Base-by-base conservation (phyloP, 2,329 filamentous ascomycete species). In the Harringtonia aguacate region DNA sequence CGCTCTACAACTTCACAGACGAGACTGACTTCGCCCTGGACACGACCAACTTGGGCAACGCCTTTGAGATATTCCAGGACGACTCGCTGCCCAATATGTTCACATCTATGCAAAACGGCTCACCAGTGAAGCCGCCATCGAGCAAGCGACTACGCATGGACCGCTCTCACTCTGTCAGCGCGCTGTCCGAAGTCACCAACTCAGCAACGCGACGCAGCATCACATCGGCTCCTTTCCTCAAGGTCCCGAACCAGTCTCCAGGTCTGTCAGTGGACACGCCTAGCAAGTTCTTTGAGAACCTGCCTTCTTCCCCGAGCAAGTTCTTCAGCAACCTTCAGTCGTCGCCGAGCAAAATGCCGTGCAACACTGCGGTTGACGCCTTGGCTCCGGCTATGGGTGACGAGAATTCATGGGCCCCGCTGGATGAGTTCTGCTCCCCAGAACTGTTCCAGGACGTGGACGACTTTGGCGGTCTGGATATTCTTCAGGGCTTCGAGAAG, bases 401-500 rank as follows among this genome's bases (percentile, higher is more conserved):
- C 24, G 67, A 65, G 46, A 63, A 61, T 31, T 56, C 60, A 14
- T 69, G 73, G 6, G 69, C 67, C 52, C 57, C 57, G 2, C 53
- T 67, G 36, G 70, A 75, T 8, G 73, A 76, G 14, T 69, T 77
- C 27, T 77, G 72, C 53, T 63, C 67, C 18, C 52, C 68, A 0
- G 72, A 78, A 30, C 68, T 81, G 34, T 65, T 78, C 41, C 78
- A 82, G 47, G 76, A 79, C 34, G 65, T 66, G 4, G 69, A 75
- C 46, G 77, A 81, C 36, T 69, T 68, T 47, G 63, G 73, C 14
- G 77, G 73, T 2, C 71, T 87, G 41, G 84, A 88, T 54, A 81
- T 88, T 51, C 72, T 84, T 37, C 79, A 85, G 56, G 82, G 82
- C 10, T 88, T 87, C 54, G 77, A 82, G 57, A 84, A 81, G 64